Evolutionary conservation across 2,329 filamentous ascomycete species (phyloP), one percentile per base, ranked within the genome.

Genomic region (Colletotrichum brevisporum): DNA sequence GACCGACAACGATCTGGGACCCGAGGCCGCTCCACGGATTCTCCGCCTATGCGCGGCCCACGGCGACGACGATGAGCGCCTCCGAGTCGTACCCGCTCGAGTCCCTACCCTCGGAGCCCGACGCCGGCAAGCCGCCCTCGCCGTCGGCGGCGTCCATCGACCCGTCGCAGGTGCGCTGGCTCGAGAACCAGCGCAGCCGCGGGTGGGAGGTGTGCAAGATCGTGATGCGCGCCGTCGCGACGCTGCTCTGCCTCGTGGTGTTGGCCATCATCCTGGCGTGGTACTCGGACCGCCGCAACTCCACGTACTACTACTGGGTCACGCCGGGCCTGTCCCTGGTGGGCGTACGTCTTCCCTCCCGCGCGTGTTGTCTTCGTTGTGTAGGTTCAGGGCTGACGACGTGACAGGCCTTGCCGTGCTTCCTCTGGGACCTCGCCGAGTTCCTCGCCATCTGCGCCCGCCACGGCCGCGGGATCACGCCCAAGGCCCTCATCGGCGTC

Each of bases 401-500:
- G 9, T 21, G 8, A 16, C 47, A 74, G 75, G 55, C 68, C 0
- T 36, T 63, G 10, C 16, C 24, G 15, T 61, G 61, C 6, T 53
- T 75, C 26, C 6, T 71, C 8, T 78, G 75, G 76, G 74, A 78
- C 54, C 31, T 71, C 31, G 53, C 63, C 48, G 75, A 78, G 52
- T 74, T 76, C 43, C 41, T 76, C 21, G 73, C 73, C 8, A 69
- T 76, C 5, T 71, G 72, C 43, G 67, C 67, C 16, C 74, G 74
- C 6, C 69, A 69, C 24, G 73, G 72, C 36, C 70, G 70, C 47
- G 76, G 75, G 63, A 69, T 78, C 56, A 67, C 72, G 12, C 69
- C 76, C 12, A 75, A 73, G 16, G 75, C 73, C 5, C 76, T 76
- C 18, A 75, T 78, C 47, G 74, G 71, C 58, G 50, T 75, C 13